Base-by-base conservation (phyloP, 306 rosid species). In the Fragaria ananassa region DNA sequence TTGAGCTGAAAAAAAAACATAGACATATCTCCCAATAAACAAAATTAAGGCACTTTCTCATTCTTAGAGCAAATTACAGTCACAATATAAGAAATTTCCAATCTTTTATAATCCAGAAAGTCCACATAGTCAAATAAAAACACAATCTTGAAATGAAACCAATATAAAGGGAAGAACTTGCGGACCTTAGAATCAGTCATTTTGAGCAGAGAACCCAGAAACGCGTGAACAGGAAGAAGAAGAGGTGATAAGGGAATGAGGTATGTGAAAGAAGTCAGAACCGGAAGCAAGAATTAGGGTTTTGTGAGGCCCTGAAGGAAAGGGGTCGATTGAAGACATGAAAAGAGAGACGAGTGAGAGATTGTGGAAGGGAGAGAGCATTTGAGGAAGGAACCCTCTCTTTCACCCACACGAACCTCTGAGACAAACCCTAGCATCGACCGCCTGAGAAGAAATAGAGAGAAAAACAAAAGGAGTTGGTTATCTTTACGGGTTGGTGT, bases 261-360 rank as follows among this genome's bases (percentile, higher is more conserved):
- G 86, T 87, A 82, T 85, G 65, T 51, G 78, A 13, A 71, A 85
- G 35, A 82, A 72, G 61, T 34, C 68, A 29, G 78, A 81, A 86
- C 81, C 84, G 80, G 67, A 79, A 82, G 80, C 88, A 79, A 80
- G 79, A 88, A 75, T 79, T 87, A 88, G 92, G 91, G 91, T 81
- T 83, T 87, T 85, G 71, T 75, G 89, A 79, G 91, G 93, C 91
- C 96, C 96, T 86, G 94, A 79, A 76, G 85, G 79, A 81, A 82
- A 84, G 79, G 75, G 72, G 51, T 85, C 83, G 89, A 88, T 80
- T 77, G 93, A 84, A 95, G 99, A 95, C 97, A 95, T 95, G 95
- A 84, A 94, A 90, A 44, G 95, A 77, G 83, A 13, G 78, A 83
- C 56, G 60, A 67, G 74, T 50, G 84, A 54, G 81, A 18, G 64